Conservation (phyloP, 768 basidiomycete species). For the Tulasnella sp. region DNA sequence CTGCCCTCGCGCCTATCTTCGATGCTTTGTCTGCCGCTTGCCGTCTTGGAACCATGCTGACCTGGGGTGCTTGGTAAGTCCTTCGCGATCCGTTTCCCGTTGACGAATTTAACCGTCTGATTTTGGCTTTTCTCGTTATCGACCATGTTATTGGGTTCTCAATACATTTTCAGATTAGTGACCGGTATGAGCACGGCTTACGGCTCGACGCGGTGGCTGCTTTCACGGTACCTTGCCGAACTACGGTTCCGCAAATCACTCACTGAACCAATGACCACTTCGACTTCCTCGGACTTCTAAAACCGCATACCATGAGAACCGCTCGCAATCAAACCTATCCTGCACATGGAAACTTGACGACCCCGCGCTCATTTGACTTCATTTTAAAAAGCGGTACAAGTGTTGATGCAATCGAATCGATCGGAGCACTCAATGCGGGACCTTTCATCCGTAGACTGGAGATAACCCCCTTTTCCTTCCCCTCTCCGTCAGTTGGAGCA, state of each 20-base stretch:
- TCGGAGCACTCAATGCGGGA: background rate
- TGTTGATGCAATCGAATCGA: background rate
- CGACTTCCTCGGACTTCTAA: background rate
- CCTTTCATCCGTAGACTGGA: background rate
- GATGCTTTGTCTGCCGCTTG: background rate
- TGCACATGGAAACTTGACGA: background rate
- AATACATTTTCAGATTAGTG: background rate
- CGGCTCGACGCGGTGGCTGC: background rate
- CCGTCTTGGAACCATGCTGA: background rate
- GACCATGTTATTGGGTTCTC: background rate
- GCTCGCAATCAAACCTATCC: background rate
- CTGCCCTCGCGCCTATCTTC: background rate
- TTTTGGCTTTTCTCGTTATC: background rate
- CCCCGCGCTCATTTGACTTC: background rate
- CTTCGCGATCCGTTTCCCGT: background rate
- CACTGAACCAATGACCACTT: background rate
- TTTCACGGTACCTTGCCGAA: background rate
- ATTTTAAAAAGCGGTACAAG: background rate
- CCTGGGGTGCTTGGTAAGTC: background rate
- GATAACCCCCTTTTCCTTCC: background rate
- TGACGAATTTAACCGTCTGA: background rate
- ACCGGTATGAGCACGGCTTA: slow-evolving; percentile 3
- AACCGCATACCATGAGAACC: background rate
- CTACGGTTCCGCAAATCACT: background rate
- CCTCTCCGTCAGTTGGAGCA: background rate